Evolutionary conservation across 2,329 filamentous ascomycete species (phyloP).

Genomic region (Penicillium carneum): DNA sequence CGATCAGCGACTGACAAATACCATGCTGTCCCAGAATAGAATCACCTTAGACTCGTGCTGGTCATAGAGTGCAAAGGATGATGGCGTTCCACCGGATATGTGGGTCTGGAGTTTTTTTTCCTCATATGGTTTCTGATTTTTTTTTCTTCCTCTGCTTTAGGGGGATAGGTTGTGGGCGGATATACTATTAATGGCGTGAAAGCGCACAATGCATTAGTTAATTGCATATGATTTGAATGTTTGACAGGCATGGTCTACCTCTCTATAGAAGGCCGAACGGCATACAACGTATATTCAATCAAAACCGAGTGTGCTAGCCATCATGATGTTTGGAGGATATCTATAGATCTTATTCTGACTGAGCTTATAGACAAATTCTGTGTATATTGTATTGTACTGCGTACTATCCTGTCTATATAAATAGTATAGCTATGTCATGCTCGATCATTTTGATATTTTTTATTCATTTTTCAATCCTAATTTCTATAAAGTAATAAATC

Average conservation of each 20-base stretch:
- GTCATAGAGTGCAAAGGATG: slow-evolving; percentile 41
- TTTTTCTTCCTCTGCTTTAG: slow-evolving; percentile 8
- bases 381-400: no score
- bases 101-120: slow-evolving; percentile 28
- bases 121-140: slow-evolving; percentile 17
- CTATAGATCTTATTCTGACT: not conserved
- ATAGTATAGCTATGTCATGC: no score
- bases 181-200: slow-evolving; percentile 22
- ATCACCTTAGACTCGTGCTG: slow-evolving; percentile 38
- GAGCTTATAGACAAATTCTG: not conserved
- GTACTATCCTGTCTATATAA: not conserved
- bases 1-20: slow-evolving; percentile 78
- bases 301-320: not conserved
- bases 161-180: slow-evolving; percentile 5
- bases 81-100: slow-evolving; percentile 33
- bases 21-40: slow-evolving; percentile 59
- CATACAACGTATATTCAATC: not conserved
- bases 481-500: not conserved
- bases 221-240: slow-evolving; percentile 18
- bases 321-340: not conserved
- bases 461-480: not conserved
- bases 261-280: not conserved
- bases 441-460: not conserved
- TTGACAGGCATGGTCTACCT: not conserved
- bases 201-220: slow-evolving; percentile 16